Conservation (phyloP, 371 early-diverging fungal genomes). For the Apophysomyces sp. region DNA sequence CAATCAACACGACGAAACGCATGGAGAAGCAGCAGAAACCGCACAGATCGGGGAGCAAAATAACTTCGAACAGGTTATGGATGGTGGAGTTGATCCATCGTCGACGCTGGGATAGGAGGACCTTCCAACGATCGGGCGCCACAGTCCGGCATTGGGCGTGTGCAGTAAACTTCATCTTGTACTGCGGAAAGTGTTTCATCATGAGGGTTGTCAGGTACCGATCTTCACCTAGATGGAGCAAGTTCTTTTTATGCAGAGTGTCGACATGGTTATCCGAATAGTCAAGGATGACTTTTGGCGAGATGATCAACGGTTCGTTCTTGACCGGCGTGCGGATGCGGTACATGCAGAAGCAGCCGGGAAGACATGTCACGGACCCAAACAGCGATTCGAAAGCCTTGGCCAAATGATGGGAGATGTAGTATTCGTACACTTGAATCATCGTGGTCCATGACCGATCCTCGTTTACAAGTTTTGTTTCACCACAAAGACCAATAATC, state of each 20-base stretch:
- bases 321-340: slow-evolving; percentile 77
- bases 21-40: slow-evolving; percentile 97
- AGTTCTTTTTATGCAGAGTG: slow-evolving; percentile 97
- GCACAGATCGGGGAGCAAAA: slow-evolving; percentile 88
- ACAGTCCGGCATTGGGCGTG: slow-evolving; percentile 89
- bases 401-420: slow-evolving; percentile 87
- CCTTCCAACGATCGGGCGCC: slow-evolving; percentile 86
- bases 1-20: slow-evolving; percentile 95
- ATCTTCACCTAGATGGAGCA: slow-evolving; percentile 95
- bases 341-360: slow-evolving; percentile 95
- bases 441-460: slow-evolving; percentile 76
- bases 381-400: slow-evolving; percentile 92
- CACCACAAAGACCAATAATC: slow-evolving; percentile 81
- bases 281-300: slow-evolving; percentile 70
- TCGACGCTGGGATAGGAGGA: slow-evolving; percentile 92
- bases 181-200: slow-evolving; percentile 91
- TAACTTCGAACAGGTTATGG: slow-evolving; percentile 91
- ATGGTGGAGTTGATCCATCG: slow-evolving; percentile 98
- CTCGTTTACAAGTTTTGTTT: slow-evolving; percentile 78
- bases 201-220: slow-evolving; percentile 96
- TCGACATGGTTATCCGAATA: slow-evolving; percentile 93
- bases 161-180: slow-evolving; percentile 92
- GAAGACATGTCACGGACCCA: slow-evolving; percentile 92
- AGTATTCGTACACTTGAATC: slow-evolving; percentile 95
- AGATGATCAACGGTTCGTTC: slow-evolving; percentile 60